Evolutionary conservation across 2,329 filamentous ascomycete genomes (phyloP).

Genomic region (Curvularia eragrostidis): DNA sequence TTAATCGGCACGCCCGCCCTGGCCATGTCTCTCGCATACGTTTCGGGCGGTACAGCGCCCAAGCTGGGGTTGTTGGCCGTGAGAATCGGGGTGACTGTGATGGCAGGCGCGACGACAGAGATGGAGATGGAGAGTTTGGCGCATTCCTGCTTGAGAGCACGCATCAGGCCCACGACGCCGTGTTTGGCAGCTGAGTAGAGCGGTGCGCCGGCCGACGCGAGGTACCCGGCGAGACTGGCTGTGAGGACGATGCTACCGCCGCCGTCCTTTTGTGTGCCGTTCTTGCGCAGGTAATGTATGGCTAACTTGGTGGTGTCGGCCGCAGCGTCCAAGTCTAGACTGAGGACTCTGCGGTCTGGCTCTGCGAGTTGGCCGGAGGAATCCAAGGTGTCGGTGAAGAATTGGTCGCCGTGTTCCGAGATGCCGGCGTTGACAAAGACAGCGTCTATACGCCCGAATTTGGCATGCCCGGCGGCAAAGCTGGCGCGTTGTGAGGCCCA

Average conservation of each 20-base stretch:
- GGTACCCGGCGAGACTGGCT: slow-evolving; percentile 58
- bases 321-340: slow-evolving; percentile 57
- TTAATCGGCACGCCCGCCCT: slow-evolving; percentile 57
- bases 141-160: slow-evolving; percentile 58
- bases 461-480: slow-evolving; percentile 51
- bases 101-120: slow-evolving; percentile 57
- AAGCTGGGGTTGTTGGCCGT: slow-evolving; percentile 39
- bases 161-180: slow-evolving; percentile 59
- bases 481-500: slow-evolving; percentile 56
- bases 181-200: slow-evolving; percentile 60
- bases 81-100: slow-evolving; percentile 57
- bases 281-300: slow-evolving; percentile 56
- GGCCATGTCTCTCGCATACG: slow-evolving; percentile 55
- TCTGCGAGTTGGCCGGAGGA: slow-evolving; percentile 52
- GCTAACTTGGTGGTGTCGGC: slow-evolving; percentile 57
- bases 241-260: slow-evolving; percentile 58
- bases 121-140: slow-evolving; percentile 55
- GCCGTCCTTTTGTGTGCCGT: slow-evolving; percentile 26
- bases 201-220: slow-evolving; percentile 57
- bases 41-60: slow-evolving; percentile 36
- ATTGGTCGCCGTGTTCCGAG: slow-evolving; percentile 57
- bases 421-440: slow-evolving; percentile 61
- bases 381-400: slow-evolving; percentile 57
- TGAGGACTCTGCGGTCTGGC: slow-evolving; percentile 55
- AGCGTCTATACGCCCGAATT: slow-evolving; percentile 54